Evolutionary conservation across 2,329 filamentous ascomycete genomes (phyloP).

Genomic region (Fusarium sp.): DNA sequence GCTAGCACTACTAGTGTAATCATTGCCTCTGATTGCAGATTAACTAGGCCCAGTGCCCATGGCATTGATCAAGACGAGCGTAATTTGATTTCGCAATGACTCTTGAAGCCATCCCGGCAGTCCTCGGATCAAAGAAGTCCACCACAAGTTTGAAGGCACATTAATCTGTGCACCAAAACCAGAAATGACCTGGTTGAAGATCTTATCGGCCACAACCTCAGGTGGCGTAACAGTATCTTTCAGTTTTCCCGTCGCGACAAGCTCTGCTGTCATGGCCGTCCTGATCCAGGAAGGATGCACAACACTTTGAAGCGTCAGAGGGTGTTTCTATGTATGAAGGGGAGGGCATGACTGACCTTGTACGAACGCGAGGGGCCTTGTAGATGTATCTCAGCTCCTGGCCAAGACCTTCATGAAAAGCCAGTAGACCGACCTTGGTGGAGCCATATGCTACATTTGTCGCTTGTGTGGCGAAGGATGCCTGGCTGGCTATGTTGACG

Average conservation of each 20-base stretch:
- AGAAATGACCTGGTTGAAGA: constrained; percentile 54
- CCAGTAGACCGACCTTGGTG: constrained; percentile 67
- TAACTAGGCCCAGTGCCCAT: background rate
- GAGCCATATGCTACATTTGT: constrained; percentile 71
- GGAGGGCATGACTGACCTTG: constrained; percentile 49
- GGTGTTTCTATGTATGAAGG: rapidly evolving
- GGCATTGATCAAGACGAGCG: background rate
- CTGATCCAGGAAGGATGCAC: constrained; percentile 58
- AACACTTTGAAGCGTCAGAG: constrained; percentile 39
- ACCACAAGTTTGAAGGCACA: constrained; percentile 44
- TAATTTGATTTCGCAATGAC: constrained; percentile 1
- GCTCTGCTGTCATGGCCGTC: constrained; percentile 30
- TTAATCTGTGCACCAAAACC: constrained; percentile 54
- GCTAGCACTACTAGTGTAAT: no score
- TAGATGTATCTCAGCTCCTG: constrained; percentile 65
- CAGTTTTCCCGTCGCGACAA: constrained; percentile 34
- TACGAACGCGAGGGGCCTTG: constrained; percentile 66
- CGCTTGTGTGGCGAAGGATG: constrained; percentile 65
- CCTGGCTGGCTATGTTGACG: constrained; percentile 72
- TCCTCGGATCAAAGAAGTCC: constrained; percentile 5
- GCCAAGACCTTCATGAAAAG: constrained; percentile 70
- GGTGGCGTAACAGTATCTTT: constrained; percentile 10
- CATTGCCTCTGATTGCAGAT: no score
- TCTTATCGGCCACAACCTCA: constrained; percentile 49
- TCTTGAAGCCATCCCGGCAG: constrained; percentile 33